A percentile compares a stretch with the other conserved stretches of the same genome.
These are phyloP conservation scores for Nissolia schottii DNA, from an alignment of 306 rosid species.

Conservation along the genomic window DNA sequence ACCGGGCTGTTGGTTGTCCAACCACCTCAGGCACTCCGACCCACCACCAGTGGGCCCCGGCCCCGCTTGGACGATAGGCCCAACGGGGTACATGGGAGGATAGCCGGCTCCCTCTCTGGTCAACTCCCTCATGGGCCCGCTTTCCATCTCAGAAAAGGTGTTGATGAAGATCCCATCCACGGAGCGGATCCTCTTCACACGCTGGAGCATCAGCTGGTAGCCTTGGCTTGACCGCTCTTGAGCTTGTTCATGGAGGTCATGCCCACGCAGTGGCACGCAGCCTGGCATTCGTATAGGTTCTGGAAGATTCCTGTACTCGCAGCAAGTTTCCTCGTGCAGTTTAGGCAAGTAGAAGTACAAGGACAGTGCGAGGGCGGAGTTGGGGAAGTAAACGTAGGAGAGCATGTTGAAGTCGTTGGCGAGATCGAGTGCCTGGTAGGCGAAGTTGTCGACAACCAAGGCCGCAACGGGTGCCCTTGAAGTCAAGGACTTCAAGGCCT, in stretches of 20 bases:
- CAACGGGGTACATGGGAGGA: background rate
- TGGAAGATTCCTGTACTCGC: background rate
- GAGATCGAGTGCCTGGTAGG: background rate
- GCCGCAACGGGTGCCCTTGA: conserved; percentile 9
- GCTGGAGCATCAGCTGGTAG: background rate
- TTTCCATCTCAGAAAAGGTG: background rate
- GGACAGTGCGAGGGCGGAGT: background rate
- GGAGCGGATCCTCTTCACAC: background rate
- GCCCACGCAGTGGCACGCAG: conserved; percentile 13
- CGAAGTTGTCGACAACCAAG: background rate
- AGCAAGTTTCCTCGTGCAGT: background rate
- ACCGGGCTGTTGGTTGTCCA: background rate
- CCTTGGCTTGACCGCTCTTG: background rate
- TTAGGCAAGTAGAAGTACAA: background rate
- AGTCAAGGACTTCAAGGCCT: background rate
- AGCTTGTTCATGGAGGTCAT: background rate
- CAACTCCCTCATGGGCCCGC: background rate
- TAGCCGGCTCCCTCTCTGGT: background rate
- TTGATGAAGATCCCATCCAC: background rate
- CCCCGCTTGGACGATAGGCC: conserved; percentile 1
- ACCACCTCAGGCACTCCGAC: background rate
- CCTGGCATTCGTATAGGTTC: conserved; percentile 20
- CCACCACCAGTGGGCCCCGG: background rate
- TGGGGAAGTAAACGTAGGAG: conserved; percentile 1
- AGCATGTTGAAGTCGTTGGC: conserved; percentile 4